phyloP scores from a whole-genome alignment of 2,329 filamentous ascomycete genomes.

The Akanthomyces muscarius region DNA sequence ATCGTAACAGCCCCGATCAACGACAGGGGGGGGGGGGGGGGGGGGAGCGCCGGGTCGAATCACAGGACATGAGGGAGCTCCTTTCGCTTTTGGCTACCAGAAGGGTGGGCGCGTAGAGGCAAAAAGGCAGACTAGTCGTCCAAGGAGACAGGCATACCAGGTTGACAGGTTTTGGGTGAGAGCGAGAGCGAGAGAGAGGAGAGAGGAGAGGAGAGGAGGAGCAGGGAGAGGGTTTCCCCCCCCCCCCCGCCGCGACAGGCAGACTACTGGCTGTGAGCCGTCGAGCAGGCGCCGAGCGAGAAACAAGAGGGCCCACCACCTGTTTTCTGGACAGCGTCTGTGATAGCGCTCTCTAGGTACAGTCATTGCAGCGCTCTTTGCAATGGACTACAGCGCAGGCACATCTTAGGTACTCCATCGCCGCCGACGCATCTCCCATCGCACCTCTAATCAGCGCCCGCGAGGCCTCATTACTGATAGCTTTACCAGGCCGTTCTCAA shows the following conservation, averaged over 20 bases:
- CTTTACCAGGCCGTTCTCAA: no score
- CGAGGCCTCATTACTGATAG: neutral
- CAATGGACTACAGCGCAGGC: neutral
- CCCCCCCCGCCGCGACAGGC: neutral
- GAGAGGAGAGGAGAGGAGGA: no score
- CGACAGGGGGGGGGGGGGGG: neutral
- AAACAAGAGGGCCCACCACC: neutral
- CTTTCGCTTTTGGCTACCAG: no score
- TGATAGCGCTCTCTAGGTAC: no score
- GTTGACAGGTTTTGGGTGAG: no score
- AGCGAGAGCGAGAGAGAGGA: no score
- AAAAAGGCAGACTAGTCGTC: neutral
- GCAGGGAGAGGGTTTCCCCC: no score
- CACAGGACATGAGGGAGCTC: neutral
- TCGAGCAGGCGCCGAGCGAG: conserved; percentile 14
- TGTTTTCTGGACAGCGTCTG: neutral
- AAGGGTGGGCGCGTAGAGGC: neutral
- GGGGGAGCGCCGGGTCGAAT: neutral
- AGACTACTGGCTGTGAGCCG: conserved; percentile 7
- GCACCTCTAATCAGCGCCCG: neutral
- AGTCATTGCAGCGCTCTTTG: neutral
- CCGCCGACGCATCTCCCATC: no score
- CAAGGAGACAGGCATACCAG: no score
- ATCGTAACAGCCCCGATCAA: neutral
- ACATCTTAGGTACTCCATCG: no score